Evolutionary conservation across 2,329 filamentous ascomycete species (phyloP).

Genomic region (Fusarium sacchari): DNA sequence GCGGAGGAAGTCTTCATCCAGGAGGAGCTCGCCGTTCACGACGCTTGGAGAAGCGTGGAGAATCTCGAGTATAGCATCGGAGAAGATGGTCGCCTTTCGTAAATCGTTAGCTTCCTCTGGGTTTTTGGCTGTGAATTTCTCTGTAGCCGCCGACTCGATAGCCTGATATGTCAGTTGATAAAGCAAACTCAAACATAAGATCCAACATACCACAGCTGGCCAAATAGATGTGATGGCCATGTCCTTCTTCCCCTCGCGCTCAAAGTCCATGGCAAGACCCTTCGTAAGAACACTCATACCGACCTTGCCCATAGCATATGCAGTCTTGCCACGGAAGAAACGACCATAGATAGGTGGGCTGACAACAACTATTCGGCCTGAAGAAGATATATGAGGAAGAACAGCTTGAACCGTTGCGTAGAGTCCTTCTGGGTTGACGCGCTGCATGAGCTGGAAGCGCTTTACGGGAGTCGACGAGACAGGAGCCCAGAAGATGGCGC

Average conservation of each 20-base stretch:
- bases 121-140: constrained; percentile 57
- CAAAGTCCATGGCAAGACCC: constrained; percentile 84
- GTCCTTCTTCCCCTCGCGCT: constrained; percentile 68
- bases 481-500: constrained; percentile 86
- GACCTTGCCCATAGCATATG: constrained; percentile 82
- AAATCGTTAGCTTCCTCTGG: constrained; percentile 65
- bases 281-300: constrained; percentile 85
- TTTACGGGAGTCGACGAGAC: constrained; percentile 78
- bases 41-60: constrained; percentile 65
- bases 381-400: constrained; percentile 70
- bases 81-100: constrained; percentile 78
- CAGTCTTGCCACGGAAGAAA: constrained; percentile 87
- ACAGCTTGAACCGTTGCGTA: constrained; percentile 76
- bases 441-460: constrained; percentile 82
- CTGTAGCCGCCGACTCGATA: constrained; percentile 81
- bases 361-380: constrained; percentile 78
- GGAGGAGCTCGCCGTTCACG: constrained; percentile 77
- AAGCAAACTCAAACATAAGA: background rate
- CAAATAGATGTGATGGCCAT: constrained; percentile 87
- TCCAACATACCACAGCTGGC: constrained; percentile 73
- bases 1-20: constrained; percentile 85
- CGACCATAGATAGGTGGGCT: constrained; percentile 86
- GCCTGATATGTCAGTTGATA: constrained; percentile 49
- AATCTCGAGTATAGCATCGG: constrained; percentile 80
- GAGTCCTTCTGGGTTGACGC: constrained; percentile 78